Percentiles rank a stretch among this genome's conserved stretches.
Evolutionary conservation across 176 grass and related monocot species (phyloP).

Genomic region (Lolium multiflorum): DNA sequence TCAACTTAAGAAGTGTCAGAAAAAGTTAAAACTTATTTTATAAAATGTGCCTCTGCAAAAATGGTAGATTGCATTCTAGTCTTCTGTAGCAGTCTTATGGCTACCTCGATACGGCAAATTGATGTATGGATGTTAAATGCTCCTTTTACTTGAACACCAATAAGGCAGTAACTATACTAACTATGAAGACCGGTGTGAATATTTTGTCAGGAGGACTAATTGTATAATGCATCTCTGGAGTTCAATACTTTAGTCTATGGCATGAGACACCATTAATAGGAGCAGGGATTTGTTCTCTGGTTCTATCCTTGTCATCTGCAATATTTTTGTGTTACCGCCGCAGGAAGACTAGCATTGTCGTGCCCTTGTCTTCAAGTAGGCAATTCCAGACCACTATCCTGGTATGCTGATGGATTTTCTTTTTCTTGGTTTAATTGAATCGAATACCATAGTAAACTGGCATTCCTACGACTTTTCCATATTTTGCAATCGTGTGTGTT

Average conservation of each 20-base stretch:
- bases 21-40: background rate
- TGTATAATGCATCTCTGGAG: background rate
- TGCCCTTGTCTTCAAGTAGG: conserved; percentile 40
- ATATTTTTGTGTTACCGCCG: conserved; percentile 42
- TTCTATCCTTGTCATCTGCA: conserved; percentile 40
- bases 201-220: background rate
- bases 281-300: conserved; percentile 47
- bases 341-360: conserved; percentile 44
- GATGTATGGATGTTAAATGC: background rate
- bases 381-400: conserved; percentile 55
- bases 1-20: background rate
- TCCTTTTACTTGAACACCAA: background rate
- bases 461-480: conserved; percentile 7
- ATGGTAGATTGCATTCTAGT: background rate
- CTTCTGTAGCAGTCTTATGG: background rate
- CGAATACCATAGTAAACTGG: conserved; percentile 2
- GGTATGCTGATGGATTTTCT: conserved; percentile 21
- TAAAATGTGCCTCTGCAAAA: background rate
- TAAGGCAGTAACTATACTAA: conserved; percentile 8
- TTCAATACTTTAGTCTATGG: conserved; percentile 6
- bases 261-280: conserved; percentile 34
- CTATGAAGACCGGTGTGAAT: background rate
- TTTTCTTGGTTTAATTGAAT: conserved; percentile 9
- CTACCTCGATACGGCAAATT: background rate
- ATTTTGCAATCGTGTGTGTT: background rate